Evolutionary conservation across 352 stramenopile genomes (phyloP).

Genomic region (Globisporangium perplexum): DNA sequence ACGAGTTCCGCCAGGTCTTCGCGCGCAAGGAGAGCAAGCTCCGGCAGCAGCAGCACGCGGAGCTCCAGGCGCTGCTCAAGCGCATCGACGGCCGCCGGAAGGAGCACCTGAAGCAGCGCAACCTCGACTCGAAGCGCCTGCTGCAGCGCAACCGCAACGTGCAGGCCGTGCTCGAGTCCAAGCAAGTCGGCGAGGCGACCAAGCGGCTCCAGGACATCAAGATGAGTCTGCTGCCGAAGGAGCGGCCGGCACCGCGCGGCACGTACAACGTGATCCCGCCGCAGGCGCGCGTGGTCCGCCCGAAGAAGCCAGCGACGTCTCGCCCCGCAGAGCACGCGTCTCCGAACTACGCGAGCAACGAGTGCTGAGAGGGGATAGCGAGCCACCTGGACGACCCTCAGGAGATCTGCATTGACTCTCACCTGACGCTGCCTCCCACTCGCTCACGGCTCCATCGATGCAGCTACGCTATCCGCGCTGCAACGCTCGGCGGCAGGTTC

Average conservation of each 20-base stretch:
- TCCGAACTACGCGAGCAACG: not conserved
- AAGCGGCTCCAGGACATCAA: conserved; percentile 80
- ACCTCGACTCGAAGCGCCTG: conserved; percentile 91
- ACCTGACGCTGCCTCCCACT: not conserved
- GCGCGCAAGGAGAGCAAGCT: conserved; percentile 88
- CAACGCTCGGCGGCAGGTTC: conserved; percentile 40
- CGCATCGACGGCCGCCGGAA: conserved; percentile 91
- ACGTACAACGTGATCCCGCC: conserved; percentile 69
- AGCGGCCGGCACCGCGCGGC: conserved; percentile 34
- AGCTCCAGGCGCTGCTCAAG: conserved; percentile 92
- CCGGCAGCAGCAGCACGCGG: conserved; percentile 88
- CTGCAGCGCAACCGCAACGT: conserved; percentile 96
- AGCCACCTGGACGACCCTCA: not conserved
- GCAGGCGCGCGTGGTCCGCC: conserved; percentile 66
- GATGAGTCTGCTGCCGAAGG: conserved; percentile 68
- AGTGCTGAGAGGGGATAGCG: conserved; percentile 1
- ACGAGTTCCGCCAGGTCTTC: conserved; percentile 74
- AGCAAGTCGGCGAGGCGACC: conserved; percentile 80
- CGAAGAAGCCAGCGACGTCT: conserved; percentile 55
- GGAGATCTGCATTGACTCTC: not conserved
- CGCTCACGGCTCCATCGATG: not conserved
- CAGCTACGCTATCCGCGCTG: conserved; percentile 17
- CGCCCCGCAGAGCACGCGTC: conserved; percentile 15
- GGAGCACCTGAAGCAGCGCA: conserved; percentile 92
- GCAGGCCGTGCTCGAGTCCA: conserved; percentile 90